Percentiles rank a stretch among this genome's conserved stretches.
Evolutionary conservation across 441 rosid genomes (phyloP).

Genomic region (Erodium texanum): DNA sequence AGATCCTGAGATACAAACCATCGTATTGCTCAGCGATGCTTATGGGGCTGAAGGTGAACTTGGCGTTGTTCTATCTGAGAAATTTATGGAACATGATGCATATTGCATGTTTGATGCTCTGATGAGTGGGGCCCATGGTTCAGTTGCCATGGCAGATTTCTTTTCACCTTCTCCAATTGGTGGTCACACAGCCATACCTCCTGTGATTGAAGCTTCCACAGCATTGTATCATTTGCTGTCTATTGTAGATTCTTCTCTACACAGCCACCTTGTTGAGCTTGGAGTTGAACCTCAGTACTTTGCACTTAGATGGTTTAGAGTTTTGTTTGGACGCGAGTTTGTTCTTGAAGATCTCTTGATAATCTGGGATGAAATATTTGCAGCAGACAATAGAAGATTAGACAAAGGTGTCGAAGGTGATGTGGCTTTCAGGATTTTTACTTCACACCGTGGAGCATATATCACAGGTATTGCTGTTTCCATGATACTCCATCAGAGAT

Average conservation of each 20-base stretch:
- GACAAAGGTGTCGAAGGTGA: slow-evolving; percentile 24
- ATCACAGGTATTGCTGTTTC: slow-evolving; percentile 71
- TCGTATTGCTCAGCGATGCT: slow-evolving; percentile 59
- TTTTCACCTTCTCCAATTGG: slow-evolving; percentile 43
- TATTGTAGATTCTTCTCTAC: slow-evolving; percentile 67
- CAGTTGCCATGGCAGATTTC: slow-evolving; percentile 76
- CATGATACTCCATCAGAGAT: slow-evolving; percentile 70
- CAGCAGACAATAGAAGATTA: slow-evolving; percentile 40
- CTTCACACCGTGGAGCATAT: slow-evolving; percentile 66
- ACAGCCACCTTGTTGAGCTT: slow-evolving; percentile 77
- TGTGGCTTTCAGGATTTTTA: slow-evolving; percentile 37
- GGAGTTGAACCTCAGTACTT: slow-evolving; percentile 97
- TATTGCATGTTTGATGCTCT: slow-evolving; percentile 93
- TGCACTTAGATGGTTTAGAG: slow-evolving; percentile 90
- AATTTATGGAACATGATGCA: slow-evolving; percentile 96
- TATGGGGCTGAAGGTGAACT: slow-evolving; percentile 98
- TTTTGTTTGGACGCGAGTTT: slow-evolving; percentile 86
- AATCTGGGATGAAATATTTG: slow-evolving; percentile 89
- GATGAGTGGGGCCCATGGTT: slow-evolving; percentile 67
- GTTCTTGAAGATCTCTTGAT: slow-evolving; percentile 58
- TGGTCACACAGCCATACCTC: slow-evolving; percentile 60
- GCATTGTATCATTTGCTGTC: slow-evolving; percentile 73
- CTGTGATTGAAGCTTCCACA: slow-evolving; percentile 80
- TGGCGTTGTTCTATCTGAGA: slow-evolving; percentile 87
- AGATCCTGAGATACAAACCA: slow-evolving; percentile 59